These are phyloP conservation scores for Xenoacremonium recifei DNA, from an alignment of 2,329 filamentous ascomycete genomes.

Conservation along the genomic window DNA sequence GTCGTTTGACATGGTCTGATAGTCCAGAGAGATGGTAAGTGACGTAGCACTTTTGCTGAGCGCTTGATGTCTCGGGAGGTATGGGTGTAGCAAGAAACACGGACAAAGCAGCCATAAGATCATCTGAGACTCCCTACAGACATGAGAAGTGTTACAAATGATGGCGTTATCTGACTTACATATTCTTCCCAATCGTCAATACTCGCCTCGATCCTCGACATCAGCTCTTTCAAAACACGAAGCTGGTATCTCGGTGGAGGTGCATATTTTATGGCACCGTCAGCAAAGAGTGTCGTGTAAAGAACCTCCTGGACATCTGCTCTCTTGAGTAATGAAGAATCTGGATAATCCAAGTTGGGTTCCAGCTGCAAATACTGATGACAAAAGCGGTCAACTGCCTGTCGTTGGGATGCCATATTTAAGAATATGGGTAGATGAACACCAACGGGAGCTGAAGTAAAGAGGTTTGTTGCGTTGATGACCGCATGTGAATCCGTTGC, in stretches of 20 bases:
- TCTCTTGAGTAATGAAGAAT: constrained; percentile 54
- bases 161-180: constrained; percentile 56
- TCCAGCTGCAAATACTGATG: constrained; percentile 81
- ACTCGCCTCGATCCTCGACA: constrained; percentile 67
- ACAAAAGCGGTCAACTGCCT: constrained; percentile 57
- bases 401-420: not conserved
- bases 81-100: constrained; percentile 62
- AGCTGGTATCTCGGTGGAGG: constrained; percentile 70
- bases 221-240: constrained; percentile 70
- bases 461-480: constrained; percentile 15
- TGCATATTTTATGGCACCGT: constrained; percentile 50
- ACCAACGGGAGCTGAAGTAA: constrained; percentile 6
- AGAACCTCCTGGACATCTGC: constrained; percentile 64
- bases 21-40: constrained; percentile 59
- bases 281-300: constrained; percentile 65
- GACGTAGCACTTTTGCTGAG: constrained; percentile 72
- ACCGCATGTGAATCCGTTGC: no score
- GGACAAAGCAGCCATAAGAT: constrained; percentile 69
- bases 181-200: constrained; percentile 82
- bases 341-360: constrained; percentile 61
- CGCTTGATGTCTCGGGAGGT: constrained; percentile 62
- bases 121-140: constrained; percentile 75
- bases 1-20: not conserved
- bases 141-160: constrained; percentile 20
- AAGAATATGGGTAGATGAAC: constrained; percentile 14